Conservation (phyloP, 768 basidiomycete genomes). For the Leccinum subgranulosum region DNA sequence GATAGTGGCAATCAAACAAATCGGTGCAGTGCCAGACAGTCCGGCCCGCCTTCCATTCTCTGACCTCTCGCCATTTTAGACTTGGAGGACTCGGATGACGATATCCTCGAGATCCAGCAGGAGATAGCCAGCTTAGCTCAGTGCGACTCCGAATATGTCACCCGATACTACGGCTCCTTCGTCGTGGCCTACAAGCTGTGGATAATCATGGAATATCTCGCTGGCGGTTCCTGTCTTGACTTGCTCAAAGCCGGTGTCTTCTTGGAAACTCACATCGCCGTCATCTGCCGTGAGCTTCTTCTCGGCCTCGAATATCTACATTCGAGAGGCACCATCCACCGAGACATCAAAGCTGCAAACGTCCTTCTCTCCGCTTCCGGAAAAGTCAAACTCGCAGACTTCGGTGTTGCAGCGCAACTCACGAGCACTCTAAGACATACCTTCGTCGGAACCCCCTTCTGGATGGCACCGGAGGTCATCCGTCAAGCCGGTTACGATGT, state of each 20-base stretch:
- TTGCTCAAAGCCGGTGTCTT: conserved; percentile 90
- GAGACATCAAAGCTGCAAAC: conserved; percentile 99
- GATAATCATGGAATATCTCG: conserved; percentile 99
- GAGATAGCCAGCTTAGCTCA: conserved; percentile 96
- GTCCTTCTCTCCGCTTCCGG: conserved; percentile 87
- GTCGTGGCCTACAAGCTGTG: conserved; percentile 96
- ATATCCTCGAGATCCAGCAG: conserved; percentile 97
- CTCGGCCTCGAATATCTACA: conserved; percentile 96
- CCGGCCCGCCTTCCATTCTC: background rate
- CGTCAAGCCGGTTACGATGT: conserved; percentile 94
- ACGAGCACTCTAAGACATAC: conserved; percentile 93
- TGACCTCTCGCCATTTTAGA: conserved; percentile 45
- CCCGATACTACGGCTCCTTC: conserved; percentile 95
- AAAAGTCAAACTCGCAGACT: conserved; percentile 96
- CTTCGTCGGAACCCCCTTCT: conserved; percentile 95
- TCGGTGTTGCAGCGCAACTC: conserved; percentile 97
- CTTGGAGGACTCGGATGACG: conserved; percentile 97
- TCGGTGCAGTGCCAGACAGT: conserved; percentile 56
- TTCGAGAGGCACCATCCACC: conserved; percentile 91
- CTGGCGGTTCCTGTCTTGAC: conserved; percentile 97
- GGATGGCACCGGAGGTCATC: conserved; percentile 99
- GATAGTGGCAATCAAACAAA: conserved; percentile 97
- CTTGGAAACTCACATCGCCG: conserved; percentile 91
- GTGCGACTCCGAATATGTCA: conserved; percentile 96
- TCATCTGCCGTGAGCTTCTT: conserved; percentile 90